Percentiles rank a stretch among this genome's conserved stretches.
phyloP scores from a whole-genome alignment of 2,329 filamentous ascomycete genomes.

The Phaeosphaeriaceae sp. region DNA sequence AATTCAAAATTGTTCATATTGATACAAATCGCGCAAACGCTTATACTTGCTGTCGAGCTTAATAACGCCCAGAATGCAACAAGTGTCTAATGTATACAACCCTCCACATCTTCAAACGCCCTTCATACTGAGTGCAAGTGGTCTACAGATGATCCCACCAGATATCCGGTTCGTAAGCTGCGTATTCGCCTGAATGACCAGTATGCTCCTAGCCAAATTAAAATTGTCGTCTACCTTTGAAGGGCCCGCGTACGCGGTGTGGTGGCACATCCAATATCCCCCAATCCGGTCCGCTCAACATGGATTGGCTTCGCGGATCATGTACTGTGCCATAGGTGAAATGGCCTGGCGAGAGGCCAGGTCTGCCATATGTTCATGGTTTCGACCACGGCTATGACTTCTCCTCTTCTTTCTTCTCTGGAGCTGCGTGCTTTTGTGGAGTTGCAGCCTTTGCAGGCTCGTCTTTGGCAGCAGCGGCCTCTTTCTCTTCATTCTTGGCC shows the following conservation, averaged over 20 bases:
- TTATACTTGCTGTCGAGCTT: conserved; percentile 20
- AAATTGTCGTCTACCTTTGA: not conserved
- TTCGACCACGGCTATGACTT: conserved; percentile 31
- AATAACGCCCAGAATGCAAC: conserved; percentile 41
- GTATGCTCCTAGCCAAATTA: not conserved
- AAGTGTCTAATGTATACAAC: conserved; percentile 43
- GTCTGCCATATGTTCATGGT: not conserved
- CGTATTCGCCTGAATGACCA: not conserved
- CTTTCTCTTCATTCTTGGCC: conserved; percentile 54
- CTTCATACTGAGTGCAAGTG: conserved; percentile 12
- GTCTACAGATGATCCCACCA: conserved; percentile 5
- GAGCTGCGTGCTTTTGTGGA: not conserved
- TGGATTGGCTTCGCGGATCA: not conserved
- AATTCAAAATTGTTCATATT: conserved; percentile 12
- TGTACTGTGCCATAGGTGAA: not conserved
- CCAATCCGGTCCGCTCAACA: not conserved
- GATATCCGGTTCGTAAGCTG: conserved; percentile 17
- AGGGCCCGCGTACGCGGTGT: not conserved
- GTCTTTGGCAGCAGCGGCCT: conserved; percentile 53
- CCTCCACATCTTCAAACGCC: conserved; percentile 26
- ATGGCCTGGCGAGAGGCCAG: not conserved
- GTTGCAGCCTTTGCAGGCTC: conserved; percentile 26
- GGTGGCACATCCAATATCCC: not conserved
- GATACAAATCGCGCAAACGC: conserved; percentile 20
- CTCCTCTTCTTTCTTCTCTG: conserved; percentile 54